Evolutionary conservation across 805 yeast species (phyloP).

Genomic region (Kodamaea nitidulidarum): DNA sequence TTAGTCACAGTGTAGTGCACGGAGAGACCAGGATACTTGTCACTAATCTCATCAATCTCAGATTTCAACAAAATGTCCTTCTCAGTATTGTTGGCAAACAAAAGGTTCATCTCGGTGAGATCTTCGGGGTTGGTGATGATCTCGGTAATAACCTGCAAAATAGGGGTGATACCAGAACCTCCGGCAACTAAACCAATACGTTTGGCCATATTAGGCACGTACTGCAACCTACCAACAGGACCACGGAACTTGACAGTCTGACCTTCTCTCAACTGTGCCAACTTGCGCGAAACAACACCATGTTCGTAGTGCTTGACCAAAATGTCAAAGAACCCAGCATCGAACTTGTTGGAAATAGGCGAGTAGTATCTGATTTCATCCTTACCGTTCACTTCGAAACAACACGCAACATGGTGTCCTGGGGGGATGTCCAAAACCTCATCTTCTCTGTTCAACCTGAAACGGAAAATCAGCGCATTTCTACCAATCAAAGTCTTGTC

Average conservation of each 20-base stretch:
- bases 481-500: constrained; percentile 72
- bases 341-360: constrained; percentile 69
- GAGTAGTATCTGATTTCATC: constrained; percentile 66
- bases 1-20: constrained; percentile 56
- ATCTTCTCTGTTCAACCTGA: constrained; percentile 55
- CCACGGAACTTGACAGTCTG: constrained; percentile 70
- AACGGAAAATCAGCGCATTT: constrained; percentile 71
- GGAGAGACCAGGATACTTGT: constrained; percentile 56
- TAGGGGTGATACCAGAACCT: constrained; percentile 89
- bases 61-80: constrained; percentile 70
- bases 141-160: constrained; percentile 71
- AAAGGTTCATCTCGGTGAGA: constrained; percentile 53
- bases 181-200: constrained; percentile 73
- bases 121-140: constrained; percentile 69
- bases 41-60: constrained; percentile 68
- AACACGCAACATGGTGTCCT: constrained; percentile 71
- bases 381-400: constrained; percentile 44
- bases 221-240: constrained; percentile 71
- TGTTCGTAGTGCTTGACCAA: constrained; percentile 71
- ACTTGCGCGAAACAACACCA: constrained; percentile 64
- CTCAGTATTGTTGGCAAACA: constrained; percentile 72
- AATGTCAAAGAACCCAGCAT: constrained; percentile 71
- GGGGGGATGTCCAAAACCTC: constrained; percentile 66
- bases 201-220: constrained; percentile 53
- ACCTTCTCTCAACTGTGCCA: constrained; percentile 63